Evolutionary conservation across 257 asterid genomes (phyloP), one percentile per base, ranked within the genome.

Genomic region (Knoxia roxburghii): DNA sequence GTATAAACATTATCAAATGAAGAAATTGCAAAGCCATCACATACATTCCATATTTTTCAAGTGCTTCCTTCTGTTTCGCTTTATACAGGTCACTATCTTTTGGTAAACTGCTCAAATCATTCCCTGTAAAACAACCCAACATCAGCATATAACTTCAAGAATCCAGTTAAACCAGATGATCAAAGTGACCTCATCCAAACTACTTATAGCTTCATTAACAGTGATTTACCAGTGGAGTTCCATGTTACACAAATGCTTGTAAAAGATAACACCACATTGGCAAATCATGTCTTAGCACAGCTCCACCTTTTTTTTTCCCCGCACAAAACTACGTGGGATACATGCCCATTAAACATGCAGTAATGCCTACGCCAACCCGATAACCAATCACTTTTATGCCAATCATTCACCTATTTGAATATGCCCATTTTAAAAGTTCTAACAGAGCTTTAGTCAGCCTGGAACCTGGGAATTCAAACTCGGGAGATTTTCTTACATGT

Each of bases 61-160:
- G 72, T 48, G 98, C 98, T 79, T 91, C 98, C 67, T 76, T 82
- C 10, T 81, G 87, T 74, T 89, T 91, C n/a, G 88, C 86, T 81
- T 83, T 87, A 73, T 87, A 84, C 10, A 87, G 77, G 65, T 85
- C 95, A 60, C 82, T 76, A 70, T 86, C 95, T 78, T 87, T 84
- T 27, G 92, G 89, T 17, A 83, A 49, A 69, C 74, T 82, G 88
- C 81, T 81, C 73, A 76, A 61, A 73, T 79, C 78, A 64, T 74
- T 81, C 68, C 85, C 94, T 89, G 87, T 13, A 48, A 55, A 57
- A 67, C 32, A 26, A 20, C n/a, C n/a, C n/a, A n/a, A n/a, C n/a
- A 40, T 14, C 27, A 33, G 12, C 61, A 55, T 55, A 24, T 37
- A 33, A 17, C 24, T 7, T 61, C 13, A 35, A n/a, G 5, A 21